Evolutionary conservation across 169 alveolate genomes (phyloP).

Genomic region (Haemoproteus tartakovskyi): DNA sequence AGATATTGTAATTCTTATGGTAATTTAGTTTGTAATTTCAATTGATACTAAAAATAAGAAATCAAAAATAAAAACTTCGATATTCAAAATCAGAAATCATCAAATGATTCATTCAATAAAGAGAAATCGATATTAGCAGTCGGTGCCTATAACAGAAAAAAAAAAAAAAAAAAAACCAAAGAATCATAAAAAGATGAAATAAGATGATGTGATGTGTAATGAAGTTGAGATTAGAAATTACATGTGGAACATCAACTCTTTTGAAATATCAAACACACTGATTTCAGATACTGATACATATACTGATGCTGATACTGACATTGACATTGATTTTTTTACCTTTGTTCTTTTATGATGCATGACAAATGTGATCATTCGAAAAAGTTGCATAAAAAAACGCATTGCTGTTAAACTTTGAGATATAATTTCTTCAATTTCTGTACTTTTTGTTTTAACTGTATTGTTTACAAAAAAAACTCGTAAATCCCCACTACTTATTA

Average conservation of each 20-base stretch:
- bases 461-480: constrained; percentile 18
- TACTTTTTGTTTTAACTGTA: constrained; percentile 21
- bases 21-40: no score
- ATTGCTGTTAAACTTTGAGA: constrained; percentile 46
- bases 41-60: no score
- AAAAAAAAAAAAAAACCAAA: not conserved
- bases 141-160: constrained; percentile 7
- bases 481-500: constrained; percentile 55
- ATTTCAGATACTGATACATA: no score
- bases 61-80: no score
- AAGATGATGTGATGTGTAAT: not conserved
- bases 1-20: no score
- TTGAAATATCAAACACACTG: no score
- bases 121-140: constrained; percentile 47
- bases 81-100: constrained; percentile 22
- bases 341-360: constrained; percentile 45
- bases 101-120: constrained; percentile 18
- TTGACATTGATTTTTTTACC: constrained; percentile 4
- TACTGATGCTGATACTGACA: no score
- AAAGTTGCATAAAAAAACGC: constrained; percentile 44
- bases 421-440: constrained; percentile 44
- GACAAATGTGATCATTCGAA: constrained; percentile 38
- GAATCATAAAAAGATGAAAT: not conserved
- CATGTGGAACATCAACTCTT: no score
- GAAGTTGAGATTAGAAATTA: not conserved